Evolutionary conservation across 2,329 filamentous ascomycete genomes (phyloP), one percentile per base, ranked within the genome.

Genomic region (Phialemonium atrogriseum): DNA sequence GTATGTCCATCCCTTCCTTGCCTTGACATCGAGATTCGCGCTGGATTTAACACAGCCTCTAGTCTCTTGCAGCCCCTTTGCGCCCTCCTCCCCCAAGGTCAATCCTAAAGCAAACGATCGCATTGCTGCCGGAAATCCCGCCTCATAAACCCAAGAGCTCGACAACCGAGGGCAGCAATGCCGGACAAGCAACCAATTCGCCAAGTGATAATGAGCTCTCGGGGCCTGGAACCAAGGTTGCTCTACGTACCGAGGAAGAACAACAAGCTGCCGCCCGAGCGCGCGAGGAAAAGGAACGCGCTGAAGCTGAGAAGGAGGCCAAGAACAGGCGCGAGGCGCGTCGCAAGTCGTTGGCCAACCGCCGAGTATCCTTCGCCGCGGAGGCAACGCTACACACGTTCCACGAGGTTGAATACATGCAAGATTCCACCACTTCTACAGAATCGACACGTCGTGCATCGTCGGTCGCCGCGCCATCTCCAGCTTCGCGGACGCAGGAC

Each of bases 341-440:
- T 41, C 75, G 91, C 45, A 96, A 96, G 55, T 95, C 88, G 12
- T 71, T 94, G 35, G 87, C 89, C 28, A 94, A 91, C 54, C 78
- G 91, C 49, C 78, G 91, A 50, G 91, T 98, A 20, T 96, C 89
- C 0, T 98, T 98, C 57, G 91, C 91, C 5, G 91, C 91, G 1
- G 91, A 98, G 59, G 91, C 91, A 10, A 98, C 91, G 4, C 69
- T 98, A 21, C 91, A 98, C 54, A 98, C 91, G 1, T 96, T 94
- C 70, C 88, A 96, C 50, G 88, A 91, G 34, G 76, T 95, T 26
- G 89, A 96, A 50, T 83, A 88, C 40, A 72, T 78, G 52, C 86
- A 88, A 49, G 88, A 95, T 52, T 85, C 85, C 13, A 93, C 87
- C 2, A 83, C 80, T 7, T 82, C 83, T 0, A 82, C 79, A 1